A percentile compares a stretch with the other conserved stretches of the same genome.
These are phyloP conservation scores for Diaporthe ampelina DNA, from an alignment of 2,329 filamentous ascomycete species.

Conservation along the genomic window DNA sequence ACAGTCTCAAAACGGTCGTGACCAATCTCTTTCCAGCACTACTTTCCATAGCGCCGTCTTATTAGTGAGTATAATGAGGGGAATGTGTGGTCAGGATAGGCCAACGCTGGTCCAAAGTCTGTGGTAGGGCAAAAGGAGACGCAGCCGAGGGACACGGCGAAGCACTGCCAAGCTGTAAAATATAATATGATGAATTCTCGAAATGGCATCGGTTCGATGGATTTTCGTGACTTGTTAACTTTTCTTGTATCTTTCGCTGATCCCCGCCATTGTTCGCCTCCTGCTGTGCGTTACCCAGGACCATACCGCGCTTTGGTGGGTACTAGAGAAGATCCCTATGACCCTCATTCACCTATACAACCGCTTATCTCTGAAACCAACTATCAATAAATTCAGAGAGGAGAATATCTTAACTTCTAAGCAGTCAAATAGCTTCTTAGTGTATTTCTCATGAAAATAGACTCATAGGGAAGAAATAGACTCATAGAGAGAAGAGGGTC, in stretches of 20 bases:
- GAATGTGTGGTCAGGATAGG: slow-evolving; percentile 19
- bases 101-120: not conserved
- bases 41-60: slow-evolving; percentile 21
- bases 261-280: not conserved
- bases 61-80: slow-evolving; percentile 32
- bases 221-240: not conserved
- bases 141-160: not conserved
- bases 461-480: no score
- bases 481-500: no score
- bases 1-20: slow-evolving; percentile 9
- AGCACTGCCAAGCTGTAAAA: slow-evolving; percentile 26
- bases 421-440: no score
- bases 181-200: slow-evolving; percentile 25
- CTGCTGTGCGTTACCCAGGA: not conserved
- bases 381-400: no score
- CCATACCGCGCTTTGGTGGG: no score
- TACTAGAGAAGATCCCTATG: no score
- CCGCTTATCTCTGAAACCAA: no score
- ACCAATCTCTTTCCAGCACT: slow-evolving; percentile 2
- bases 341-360: no score
- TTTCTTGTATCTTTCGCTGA: not conserved
- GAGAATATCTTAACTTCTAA: no score
- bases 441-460: no score
- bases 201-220: not conserved
- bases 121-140: slow-evolving; percentile 3